phyloP scores from a whole-genome alignment of 2,329 filamentous ascomycete species.

The Aureobasidium sp. region DNA sequence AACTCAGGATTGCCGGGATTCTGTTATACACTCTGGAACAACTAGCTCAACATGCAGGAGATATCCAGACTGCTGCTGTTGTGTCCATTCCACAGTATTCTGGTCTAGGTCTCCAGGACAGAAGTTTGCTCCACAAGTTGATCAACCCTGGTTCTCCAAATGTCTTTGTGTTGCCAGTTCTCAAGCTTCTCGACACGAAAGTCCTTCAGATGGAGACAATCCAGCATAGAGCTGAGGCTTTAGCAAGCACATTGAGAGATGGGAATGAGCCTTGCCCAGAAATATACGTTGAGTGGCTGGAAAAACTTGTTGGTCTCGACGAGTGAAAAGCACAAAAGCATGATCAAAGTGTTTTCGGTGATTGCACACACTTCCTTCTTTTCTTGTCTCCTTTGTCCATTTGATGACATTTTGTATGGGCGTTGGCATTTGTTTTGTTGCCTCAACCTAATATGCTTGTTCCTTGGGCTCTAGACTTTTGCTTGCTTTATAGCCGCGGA shows the following conservation, averaged over 20 bases:
- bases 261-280: background rate
- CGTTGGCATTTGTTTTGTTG: background rate
- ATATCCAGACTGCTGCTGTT: background rate
- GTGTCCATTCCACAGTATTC: background rate
- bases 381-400: background rate
- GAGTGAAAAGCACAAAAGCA: background rate
- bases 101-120: background rate
- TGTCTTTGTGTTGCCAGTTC: background rate
- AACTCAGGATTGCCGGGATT: background rate
- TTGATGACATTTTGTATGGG: background rate
- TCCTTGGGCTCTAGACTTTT: background rate
- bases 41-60: background rate
- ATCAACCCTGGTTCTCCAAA: background rate
- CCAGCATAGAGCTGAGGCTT: background rate
- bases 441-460: background rate
- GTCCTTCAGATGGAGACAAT: background rate
- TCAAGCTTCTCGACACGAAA: background rate
- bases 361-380: background rate
- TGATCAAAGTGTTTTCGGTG: background rate
- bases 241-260: background rate
- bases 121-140: constrained; percentile 1
- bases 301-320: background rate
- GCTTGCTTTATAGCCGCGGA: background rate
- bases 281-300: background rate
- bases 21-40: constrained; percentile 7